phyloP scores from a whole-genome alignment of 2,329 filamentous ascomycete species.

The Neofusicoccum umdonicola region DNA sequence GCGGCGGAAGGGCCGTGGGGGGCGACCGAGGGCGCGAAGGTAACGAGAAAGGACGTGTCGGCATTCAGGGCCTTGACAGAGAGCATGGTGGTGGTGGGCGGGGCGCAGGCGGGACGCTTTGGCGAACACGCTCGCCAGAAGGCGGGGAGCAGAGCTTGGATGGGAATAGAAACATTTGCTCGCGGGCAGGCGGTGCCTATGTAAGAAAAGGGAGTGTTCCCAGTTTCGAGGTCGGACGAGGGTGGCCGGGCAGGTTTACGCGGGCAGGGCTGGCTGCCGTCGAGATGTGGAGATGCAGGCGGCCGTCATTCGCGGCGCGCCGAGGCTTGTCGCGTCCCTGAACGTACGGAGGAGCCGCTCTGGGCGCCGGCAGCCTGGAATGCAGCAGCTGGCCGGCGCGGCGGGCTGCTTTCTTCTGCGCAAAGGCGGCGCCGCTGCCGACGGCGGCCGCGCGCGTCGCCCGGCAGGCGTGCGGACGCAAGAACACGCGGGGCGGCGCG shows the following conservation, averaged over 20 bases:
- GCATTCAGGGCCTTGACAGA: constrained; percentile 63
- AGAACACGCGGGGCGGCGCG: neutral
- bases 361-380: neutral
- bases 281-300: constrained; percentile 13
- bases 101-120: neutral
- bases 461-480: neutral
- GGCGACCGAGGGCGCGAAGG: constrained; percentile 56
- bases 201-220: constrained; percentile 11
- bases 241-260: constrained; percentile 9
- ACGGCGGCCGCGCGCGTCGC: neutral
- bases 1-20: constrained; percentile 36
- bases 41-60: constrained; percentile 64
- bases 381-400: neutral
- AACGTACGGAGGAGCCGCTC: neutral
- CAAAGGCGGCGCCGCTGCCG: neutral
- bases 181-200: neutral
- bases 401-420: neutral
- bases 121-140: neutral
- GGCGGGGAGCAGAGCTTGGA: neutral
- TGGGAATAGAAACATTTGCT: constrained; percentile 4
- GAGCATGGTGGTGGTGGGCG: constrained; percentile 55
- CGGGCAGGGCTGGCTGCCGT: constrained; percentile 5
- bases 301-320: constrained; percentile 1
- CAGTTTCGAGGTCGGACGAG: neutral
- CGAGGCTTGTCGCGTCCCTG: neutral